Base-by-base conservation (phyloP, 495 filamentous ascomycete genomes). In the Daldinia decipiens region DNA sequence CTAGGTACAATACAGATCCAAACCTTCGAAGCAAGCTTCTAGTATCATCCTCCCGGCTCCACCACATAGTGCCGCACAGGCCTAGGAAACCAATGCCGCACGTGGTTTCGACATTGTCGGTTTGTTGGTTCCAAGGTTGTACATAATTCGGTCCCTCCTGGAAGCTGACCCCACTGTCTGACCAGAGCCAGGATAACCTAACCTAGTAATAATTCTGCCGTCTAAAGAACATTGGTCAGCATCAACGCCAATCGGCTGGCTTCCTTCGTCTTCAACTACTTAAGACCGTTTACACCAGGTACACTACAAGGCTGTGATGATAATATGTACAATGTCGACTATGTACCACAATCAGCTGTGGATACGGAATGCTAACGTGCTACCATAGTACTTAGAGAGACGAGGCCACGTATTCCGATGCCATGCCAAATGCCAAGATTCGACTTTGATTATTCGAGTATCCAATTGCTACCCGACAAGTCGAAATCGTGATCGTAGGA, bases 191-290 rank as follows among this genome's bases (percentile, higher is more conserved):
- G 70, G 70, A 73, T 73, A 65, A 62, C 65, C 65, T 73, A 65
- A 62, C 65, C 65, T 43, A 55, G 70, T 47, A 68, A 56, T 62
- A 43, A 55, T 68, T 65, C 56, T 29, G 36, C 54, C 31, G 53
- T 57, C 45, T 63, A 59, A 62, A 59, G 27, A 61, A 32, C 59
- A 51, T 68, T 62, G 50, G 65, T n/a, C 36, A 32, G 34, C 17
- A 17, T 59, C 53, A 27, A 54, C 65, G 53, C 70, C 70, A 73
- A 73, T 73, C 70, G 70, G 70, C 59, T 73, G 45, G 36, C 70
- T 73, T 73, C 70, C 70, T 62, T 40, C 17, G 52, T 47, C 12
- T 9, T 56, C 40, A 39, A 56, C 27, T 38, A 53, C 27, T 59
- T 13, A 24, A 34, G 45, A 17, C 53, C 45, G 54, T 63, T 71